Percentiles rank a stretch among this genome's conserved stretches.
Conservation (phyloP, 129 eudicot genomes). For the Apium graveolens region DNA sequence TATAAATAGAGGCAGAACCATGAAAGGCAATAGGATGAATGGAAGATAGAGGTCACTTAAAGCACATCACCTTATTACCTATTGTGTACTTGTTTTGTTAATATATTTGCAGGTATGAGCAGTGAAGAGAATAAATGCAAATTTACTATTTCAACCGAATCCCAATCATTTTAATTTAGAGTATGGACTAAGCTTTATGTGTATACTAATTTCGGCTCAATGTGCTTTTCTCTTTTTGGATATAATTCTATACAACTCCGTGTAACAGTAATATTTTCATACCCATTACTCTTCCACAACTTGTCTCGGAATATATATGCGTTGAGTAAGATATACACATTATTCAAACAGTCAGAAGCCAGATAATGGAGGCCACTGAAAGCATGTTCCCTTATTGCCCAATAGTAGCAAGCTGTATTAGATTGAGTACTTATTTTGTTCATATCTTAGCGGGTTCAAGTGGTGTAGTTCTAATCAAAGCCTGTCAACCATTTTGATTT, state of each 20-base stretch:
- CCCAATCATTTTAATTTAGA: not conserved
- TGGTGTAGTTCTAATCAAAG: not conserved
- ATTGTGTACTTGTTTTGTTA: not conserved
- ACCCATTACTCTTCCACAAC: not conserved
- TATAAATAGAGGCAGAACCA: not conserved
- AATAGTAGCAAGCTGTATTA: not conserved
- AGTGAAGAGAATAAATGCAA: conserved; percentile 1
- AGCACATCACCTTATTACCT: not conserved
- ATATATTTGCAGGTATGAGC: not conserved
- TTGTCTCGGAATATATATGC: not conserved
- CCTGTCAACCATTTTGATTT: not conserved
- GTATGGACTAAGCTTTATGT: not conserved
- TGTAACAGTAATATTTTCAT: not conserved
- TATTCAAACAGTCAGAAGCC: not conserved
- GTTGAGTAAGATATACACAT: not conserved
- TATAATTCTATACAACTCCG: not conserved
- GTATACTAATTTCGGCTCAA: not conserved
- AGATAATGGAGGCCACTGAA: not conserved
- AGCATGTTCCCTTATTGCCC: too few relatives aligned
- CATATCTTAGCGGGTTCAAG: not conserved
- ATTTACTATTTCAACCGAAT: not conserved
- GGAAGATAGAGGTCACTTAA: not conserved
- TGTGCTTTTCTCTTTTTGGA: not conserved
- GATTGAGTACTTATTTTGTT: not conserved
- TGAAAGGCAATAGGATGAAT: not conserved